These are phyloP conservation scores for Ambrosiella beaveri DNA, from an alignment of 2,329 filamentous ascomycete species.

Conservation along the genomic window DNA sequence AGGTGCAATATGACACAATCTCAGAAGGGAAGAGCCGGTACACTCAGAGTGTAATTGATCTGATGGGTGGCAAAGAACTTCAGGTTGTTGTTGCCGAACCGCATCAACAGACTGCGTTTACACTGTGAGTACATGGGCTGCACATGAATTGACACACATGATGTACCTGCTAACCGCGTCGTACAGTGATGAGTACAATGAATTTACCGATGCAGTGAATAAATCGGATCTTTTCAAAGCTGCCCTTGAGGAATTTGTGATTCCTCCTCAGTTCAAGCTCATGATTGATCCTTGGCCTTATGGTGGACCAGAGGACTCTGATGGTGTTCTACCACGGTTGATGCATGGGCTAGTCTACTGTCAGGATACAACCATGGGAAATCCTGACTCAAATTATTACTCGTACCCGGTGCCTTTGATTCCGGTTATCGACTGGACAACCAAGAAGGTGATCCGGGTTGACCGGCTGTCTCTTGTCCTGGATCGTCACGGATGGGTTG, in stretches of 20 bases:
- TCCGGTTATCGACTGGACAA: conserved; percentile 39
- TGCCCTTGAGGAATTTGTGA: conserved; percentile 28
- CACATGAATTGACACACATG: background rate
- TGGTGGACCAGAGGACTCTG: conserved; percentile 26
- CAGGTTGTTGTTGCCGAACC: conserved; percentile 14
- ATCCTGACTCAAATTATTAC: conserved; percentile 44
- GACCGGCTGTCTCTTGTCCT: conserved; percentile 37
- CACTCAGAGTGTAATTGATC: conserved; percentile 24
- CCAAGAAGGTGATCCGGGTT: conserved; percentile 36
- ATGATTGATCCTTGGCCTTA: conserved; percentile 52
- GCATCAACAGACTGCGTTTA: conserved; percentile 23
- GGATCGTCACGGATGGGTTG: conserved; percentile 24
- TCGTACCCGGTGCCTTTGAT: conserved; percentile 42
- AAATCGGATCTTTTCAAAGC: conserved; percentile 29
- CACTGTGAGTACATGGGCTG: conserved; percentile 16
- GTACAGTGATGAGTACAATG: conserved; percentile 23
- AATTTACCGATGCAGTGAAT: conserved; percentile 25
- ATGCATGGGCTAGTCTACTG: conserved; percentile 36
- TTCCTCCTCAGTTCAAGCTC: conserved; percentile 26
- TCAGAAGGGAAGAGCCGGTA: conserved; percentile 19
- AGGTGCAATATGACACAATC: conserved; percentile 29
- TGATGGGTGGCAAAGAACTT: conserved; percentile 17
- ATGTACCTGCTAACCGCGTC: background rate
- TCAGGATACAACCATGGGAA: conserved; percentile 25
- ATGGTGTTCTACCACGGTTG: conserved; percentile 23